Conservation (phyloP, 768 basidiomycete species). For the Leccinum fibrillosum region DNA sequence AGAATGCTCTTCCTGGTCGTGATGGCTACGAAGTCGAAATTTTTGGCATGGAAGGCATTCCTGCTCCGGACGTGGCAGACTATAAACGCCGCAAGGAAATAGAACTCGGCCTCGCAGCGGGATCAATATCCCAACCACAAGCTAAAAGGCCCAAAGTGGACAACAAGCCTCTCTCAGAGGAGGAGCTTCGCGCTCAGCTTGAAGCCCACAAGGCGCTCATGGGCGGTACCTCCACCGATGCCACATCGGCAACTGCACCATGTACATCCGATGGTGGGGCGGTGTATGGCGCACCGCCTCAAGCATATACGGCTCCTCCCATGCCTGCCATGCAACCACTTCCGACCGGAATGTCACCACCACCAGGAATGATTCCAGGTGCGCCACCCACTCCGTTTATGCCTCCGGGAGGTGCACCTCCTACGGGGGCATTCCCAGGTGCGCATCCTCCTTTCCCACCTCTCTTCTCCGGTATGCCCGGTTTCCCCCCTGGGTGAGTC, state of each 20-base stretch:
- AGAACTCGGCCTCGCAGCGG: slow-evolving; percentile 82
- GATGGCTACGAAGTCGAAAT: slow-evolving; percentile 99
- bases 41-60: slow-evolving; percentile 99
- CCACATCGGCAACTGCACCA: slow-evolving; percentile 31
- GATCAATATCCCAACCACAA: slow-evolving; percentile 77
- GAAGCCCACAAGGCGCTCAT: slow-evolving; percentile 90
- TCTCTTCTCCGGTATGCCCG: slow-evolving; percentile 43
- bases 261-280: slow-evolving; percentile 41
- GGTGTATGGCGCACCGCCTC: slow-evolving; percentile 74
- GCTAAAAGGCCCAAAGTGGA: slow-evolving; percentile 80
- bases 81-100: slow-evolving; percentile 96
- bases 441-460: slow-evolving; percentile 37
- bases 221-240: slow-evolving; percentile 50
- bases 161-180: slow-evolving; percentile 74
- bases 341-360: slow-evolving; percentile 33
- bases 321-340: slow-evolving; percentile 27
- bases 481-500: slow-evolving; percentile 58
- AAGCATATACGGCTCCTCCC: slow-evolving; percentile 56
- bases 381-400: slow-evolving; percentile 41
- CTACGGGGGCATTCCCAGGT: slow-evolving; percentile 38
- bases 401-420: slow-evolving; percentile 35
- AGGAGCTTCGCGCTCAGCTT: slow-evolving; percentile 81
- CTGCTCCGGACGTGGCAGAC: slow-evolving; percentile 89
- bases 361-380: slow-evolving; percentile 41
- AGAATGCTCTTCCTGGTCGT: slow-evolving; percentile 93